Evolutionary conservation across 345 rosid species (phyloP).

Genomic region (Hevea brasiliensis): DNA sequence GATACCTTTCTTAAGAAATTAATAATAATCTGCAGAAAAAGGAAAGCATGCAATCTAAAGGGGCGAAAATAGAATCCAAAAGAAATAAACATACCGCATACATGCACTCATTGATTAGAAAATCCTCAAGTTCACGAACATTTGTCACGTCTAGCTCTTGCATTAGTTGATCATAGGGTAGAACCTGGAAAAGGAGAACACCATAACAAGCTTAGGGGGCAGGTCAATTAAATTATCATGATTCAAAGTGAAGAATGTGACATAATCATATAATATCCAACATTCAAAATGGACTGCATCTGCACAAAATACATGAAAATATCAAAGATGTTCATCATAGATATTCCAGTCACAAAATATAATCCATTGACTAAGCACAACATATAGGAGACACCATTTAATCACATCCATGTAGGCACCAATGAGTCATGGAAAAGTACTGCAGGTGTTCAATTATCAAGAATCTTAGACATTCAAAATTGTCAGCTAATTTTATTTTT

Average conservation of each 20-base stretch:
- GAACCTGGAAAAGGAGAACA: constrained; percentile 47
- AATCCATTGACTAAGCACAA: background rate
- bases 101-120: constrained; percentile 97
- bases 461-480: background rate
- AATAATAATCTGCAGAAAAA: too few relatives aligned
- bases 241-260: background rate
- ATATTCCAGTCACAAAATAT: background rate
- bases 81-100: constrained; percentile 63
- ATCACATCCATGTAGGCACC: background rate
- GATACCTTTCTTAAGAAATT: background rate
- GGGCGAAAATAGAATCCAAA: background rate
- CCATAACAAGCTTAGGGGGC: constrained; percentile 7
- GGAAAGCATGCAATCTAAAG: background rate
- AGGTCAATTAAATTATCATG: background rate
- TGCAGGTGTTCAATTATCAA: background rate
- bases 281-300: background rate
- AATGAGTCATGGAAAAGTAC: too few relatives aligned
- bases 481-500: background rate
- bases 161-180: constrained; percentile 85
- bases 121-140: constrained; percentile 98
- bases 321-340: background rate
- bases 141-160: constrained; percentile 81
- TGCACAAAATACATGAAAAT: background rate
- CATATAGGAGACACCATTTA: background rate
- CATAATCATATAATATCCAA: background rate